A percentile compares a stretch with the other conserved stretches of the same genome.
Conservation (phyloP, 2,329 filamentous ascomycete species). For the Fusarium sp. region DNA sequence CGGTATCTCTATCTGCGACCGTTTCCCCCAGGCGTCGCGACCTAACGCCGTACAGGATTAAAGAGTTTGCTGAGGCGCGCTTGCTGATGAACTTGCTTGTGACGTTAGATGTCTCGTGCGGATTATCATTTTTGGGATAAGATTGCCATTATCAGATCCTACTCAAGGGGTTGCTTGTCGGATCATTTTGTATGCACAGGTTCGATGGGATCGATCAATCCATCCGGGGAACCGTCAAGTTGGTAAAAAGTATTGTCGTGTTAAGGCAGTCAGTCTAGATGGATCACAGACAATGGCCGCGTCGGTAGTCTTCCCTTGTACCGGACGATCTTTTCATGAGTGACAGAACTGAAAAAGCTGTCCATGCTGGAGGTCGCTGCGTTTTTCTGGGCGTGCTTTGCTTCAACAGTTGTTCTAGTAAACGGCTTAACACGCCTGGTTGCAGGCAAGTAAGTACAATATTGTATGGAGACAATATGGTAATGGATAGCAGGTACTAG, state of each 20-base stretch:
- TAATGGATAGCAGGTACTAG: neutral
- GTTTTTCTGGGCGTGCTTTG: slow-evolving; percentile 16
- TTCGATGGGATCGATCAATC: neutral
- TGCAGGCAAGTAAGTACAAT: neutral
- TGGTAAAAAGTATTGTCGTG: slow-evolving; percentile 19
- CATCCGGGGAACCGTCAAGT: neutral
- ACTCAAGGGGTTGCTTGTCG: neutral
- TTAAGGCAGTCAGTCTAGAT: slow-evolving; percentile 25
- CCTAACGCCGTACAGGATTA: slow-evolving; percentile 21
- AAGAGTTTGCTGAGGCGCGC: slow-evolving; percentile 25
- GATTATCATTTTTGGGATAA: neutral
- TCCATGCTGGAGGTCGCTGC: slow-evolving; percentile 25
- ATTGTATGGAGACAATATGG: neutral
- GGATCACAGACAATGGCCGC: slow-evolving; percentile 30
- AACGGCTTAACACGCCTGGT: slow-evolving; percentile 27
- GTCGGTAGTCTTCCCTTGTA: slow-evolving; percentile 26
- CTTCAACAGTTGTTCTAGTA: neutral
- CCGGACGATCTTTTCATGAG: slow-evolving; percentile 38
- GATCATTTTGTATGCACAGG: neutral
- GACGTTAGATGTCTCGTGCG: slow-evolving; percentile 10
- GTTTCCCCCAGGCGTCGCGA: slow-evolving; percentile 30
- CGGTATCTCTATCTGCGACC: slow-evolving; percentile 39
- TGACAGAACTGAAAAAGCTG: slow-evolving; percentile 24
- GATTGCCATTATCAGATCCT: neutral
- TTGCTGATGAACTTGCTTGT: slow-evolving; percentile 23